These are phyloP conservation scores for Nakazawaea holstii DNA, from an alignment of 805 yeast species.

Conservation along the genomic window DNA sequence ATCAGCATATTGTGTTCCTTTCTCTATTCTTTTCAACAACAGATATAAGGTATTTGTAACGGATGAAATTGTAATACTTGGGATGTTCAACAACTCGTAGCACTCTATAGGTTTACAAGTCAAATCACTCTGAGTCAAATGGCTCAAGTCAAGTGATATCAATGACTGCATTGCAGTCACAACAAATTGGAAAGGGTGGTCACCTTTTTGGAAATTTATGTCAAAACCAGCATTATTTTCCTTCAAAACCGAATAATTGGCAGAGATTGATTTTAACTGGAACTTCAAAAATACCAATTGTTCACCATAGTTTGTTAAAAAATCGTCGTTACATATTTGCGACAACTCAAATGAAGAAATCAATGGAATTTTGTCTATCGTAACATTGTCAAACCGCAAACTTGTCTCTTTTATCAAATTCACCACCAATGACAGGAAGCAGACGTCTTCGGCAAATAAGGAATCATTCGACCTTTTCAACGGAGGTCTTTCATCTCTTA, in stretches of 20 bases:
- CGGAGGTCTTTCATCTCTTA: not conserved
- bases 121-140: conserved; percentile 13
- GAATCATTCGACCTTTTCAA: not conserved
- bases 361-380: conserved; percentile 22
- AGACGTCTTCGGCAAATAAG: conserved; percentile 9
- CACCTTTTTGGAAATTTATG: conserved; percentile 31
- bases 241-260: conserved; percentile 15
- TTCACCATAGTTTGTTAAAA: conserved; percentile 4
- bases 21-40: conserved; percentile 19
- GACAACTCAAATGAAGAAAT: conserved; percentile 12
- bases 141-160: conserved; percentile 19
- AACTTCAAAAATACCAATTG: conserved; percentile 13
- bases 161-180: conserved; percentile 32
- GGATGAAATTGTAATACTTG: conserved; percentile 31
- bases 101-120: conserved; percentile 15
- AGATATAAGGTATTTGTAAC: conserved; percentile 34
- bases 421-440: conserved; percentile 14
- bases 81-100: conserved; percentile 26
- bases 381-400: conserved; percentile 18
- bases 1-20: not conserved
- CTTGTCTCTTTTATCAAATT: conserved; percentile 18
- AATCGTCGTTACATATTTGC: conserved; percentile 1
- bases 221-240: conserved; percentile 38
- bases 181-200: conserved; percentile 35
- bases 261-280: conserved; percentile 14